Evolutionary conservation across 108 stramenopile species (phyloP).

Genomic region (Nannochloropsis salina): DNA sequence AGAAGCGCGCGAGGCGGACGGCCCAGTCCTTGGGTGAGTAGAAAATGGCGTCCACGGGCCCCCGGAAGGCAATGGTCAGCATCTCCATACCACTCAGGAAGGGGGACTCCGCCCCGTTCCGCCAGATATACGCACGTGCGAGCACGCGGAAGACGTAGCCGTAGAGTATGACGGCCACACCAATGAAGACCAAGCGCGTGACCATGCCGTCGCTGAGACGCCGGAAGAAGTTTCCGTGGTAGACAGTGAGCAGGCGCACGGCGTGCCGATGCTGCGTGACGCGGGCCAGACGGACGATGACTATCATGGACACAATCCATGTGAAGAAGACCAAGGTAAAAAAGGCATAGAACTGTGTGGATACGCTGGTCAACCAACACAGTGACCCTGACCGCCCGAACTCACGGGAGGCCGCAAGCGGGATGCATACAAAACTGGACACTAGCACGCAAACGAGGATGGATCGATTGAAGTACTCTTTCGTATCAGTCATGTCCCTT

Average conservation of each 20-base stretch:
- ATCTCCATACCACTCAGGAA: neutral
- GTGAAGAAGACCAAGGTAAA: neutral
- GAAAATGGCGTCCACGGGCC: neutral
- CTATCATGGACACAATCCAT: neutral
- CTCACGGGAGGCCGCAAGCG: neutral
- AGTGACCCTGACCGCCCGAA: neutral
- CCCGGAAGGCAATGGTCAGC: neutral
- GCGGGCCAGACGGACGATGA: slow-evolving; percentile 4
- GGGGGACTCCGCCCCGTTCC: neutral
- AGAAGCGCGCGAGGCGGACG: neutral
- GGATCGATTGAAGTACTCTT: neutral
- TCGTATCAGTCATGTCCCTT: slow-evolving; percentile 6
- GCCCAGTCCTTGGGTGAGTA: neutral
- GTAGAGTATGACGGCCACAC: neutral
- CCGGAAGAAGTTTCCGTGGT: neutral
- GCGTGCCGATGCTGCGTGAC: slow-evolving; percentile 16
- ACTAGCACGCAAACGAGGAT: neutral
- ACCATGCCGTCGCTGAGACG: slow-evolving; percentile 4
- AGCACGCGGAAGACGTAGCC: slow-evolving; percentile 1
- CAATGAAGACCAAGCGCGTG: neutral
- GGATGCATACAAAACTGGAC: neutral
- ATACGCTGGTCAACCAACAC: neutral
- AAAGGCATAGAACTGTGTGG: neutral
- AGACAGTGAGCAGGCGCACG: neutral
- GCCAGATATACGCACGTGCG: neutral